Evolutionary conservation across 257 asterid genomes (phyloP), one percentile per base, ranked within the genome.

Genomic region (Henckelia pumila): DNA sequence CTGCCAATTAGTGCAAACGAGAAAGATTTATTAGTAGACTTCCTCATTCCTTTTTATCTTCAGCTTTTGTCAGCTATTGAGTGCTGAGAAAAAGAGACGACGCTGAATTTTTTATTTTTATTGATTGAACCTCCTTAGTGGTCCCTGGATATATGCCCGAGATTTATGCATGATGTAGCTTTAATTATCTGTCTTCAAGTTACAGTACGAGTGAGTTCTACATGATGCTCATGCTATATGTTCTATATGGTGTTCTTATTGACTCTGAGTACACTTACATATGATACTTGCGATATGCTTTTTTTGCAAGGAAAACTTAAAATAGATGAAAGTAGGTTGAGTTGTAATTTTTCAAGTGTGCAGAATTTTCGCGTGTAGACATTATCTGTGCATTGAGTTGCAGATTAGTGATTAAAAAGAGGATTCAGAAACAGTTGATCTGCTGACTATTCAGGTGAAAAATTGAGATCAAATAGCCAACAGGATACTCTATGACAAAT

Each of bases 61-160:
- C 10, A 59, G 40, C 59, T 29, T 28, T 40, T 25, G 40, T 66
- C 26, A 55, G 49, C 59, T 66, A 37, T 22, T 17, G 23, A 35
- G 56, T 28, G 61, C 40, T 28, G 23, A 61, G 44, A 57, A 30
- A 22, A 13, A 30, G 13, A 20, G 7, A 50, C 49, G 62, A 13
- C 26, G 32, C 16, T 32, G 20, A 35, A 4, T 66, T 66, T 24
- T 65, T 66, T 17, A 0, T 28, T 66, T 61, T 68, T 29, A 57
- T 56, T 30, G 67, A 68, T 30, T 14, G 50, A 35, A 49, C 0
- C 16, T 16, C 53, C 53, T 44, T 44, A 8, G 20, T 44, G 16
- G 20, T 16, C 17, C 49, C 49, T 10, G 11, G 49, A 37, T 37
- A 37, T 30, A 30, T 30, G 8, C 35, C 49, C 49, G 11, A 37